Percentiles rank a stretch among this genome's conserved stretches.
Conservation (phyloP, 2,329 filamentous ascomycete species). For the Alternaria triticina region DNA sequence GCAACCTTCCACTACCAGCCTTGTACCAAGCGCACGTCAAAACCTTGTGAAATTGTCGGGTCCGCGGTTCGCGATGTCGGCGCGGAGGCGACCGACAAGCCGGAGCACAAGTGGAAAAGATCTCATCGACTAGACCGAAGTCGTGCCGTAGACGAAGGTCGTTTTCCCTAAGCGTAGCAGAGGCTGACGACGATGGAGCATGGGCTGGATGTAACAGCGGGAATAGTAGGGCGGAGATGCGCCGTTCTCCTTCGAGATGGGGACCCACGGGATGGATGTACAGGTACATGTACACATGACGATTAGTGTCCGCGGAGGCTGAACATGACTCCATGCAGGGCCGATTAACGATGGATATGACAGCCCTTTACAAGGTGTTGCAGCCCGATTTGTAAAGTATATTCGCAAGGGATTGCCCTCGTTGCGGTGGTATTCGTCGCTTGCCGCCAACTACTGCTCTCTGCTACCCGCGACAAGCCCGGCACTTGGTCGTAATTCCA, state of each 20-base stretch:
- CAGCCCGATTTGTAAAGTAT: background rate
- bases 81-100: background rate
- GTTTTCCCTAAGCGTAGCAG: background rate
- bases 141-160: background rate
- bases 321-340: background rate
- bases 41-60: background rate
- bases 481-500: background rate
- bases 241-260: background rate
- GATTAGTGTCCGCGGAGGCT: constrained; percentile 3
- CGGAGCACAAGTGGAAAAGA: background rate
- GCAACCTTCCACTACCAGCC: background rate
- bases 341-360: background rate
- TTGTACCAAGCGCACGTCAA: background rate
- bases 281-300: constrained; percentile 1
- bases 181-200: background rate
- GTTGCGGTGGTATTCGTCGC: background rate
- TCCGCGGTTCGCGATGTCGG: constrained; percentile 1
- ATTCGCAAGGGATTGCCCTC: background rate
- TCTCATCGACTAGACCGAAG: background rate
- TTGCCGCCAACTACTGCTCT: background rate
- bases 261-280: background rate
- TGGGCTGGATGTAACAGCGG: constrained; percentile 1
- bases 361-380: background rate
- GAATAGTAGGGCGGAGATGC: constrained; percentile 1
- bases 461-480: background rate